Conservation (phyloP, 1,284 basidiomycete genomes). For the Malassezia globosa region DNA sequence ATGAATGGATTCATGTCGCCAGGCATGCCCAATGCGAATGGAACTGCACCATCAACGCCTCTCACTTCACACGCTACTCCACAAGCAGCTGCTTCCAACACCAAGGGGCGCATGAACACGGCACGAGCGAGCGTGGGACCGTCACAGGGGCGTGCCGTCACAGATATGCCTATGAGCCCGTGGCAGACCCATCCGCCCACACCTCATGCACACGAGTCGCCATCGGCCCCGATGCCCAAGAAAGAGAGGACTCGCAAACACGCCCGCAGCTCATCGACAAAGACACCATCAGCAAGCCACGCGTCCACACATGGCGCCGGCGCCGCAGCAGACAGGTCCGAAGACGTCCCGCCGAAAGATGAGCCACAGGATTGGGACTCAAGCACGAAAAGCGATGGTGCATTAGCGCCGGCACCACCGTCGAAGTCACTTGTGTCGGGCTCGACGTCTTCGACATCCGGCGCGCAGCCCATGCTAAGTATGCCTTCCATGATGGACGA, state of each 20-base stretch:
- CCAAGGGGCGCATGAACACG: background rate
- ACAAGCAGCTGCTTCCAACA: background rate
- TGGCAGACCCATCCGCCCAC: conserved; percentile 7
- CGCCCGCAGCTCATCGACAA: background rate
- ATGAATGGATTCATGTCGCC: background rate
- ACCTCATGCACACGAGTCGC: background rate
- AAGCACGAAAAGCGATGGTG: conserved; percentile 11
- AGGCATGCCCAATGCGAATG: conserved; percentile 11
- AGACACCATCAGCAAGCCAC: too few species aligned
- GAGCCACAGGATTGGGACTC: conserved; percentile 6
- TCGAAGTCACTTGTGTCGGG: too few species aligned
- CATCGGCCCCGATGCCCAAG: conserved; percentile 2
- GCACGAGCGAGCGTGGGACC: too few species aligned
- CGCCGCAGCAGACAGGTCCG: background rate
- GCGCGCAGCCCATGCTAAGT: conserved; percentile 7
- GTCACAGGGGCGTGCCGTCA: too few species aligned
- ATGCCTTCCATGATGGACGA: conserved; percentile 16
- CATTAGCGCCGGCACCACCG: background rate
- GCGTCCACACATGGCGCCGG: too few species aligned
- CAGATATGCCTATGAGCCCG: background rate
- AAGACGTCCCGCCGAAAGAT: background rate
- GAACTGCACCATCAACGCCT: conserved; percentile 24
- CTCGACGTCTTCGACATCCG: conserved; percentile 15
- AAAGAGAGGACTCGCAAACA: background rate
- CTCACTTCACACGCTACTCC: conserved; percentile 7